These are phyloP conservation scores for Paramecium sonneborni DNA, from an alignment of 73 alveolate genomes.

Conservation along the genomic window DNA sequence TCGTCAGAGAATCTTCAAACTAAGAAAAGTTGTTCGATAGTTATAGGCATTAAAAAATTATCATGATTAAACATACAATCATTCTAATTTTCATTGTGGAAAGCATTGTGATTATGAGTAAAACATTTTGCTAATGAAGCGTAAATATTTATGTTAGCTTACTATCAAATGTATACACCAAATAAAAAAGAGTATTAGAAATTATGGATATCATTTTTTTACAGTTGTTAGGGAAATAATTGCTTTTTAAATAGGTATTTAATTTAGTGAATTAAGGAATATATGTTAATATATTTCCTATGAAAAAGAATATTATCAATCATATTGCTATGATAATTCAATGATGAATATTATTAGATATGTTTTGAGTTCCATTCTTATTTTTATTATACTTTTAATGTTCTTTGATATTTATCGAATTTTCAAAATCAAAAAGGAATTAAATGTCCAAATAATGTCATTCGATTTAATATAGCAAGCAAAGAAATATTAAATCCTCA, in stretches of 20 bases:
- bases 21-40: not conserved
- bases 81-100: not conserved
- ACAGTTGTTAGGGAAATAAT: not conserved
- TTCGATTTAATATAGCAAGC: not conserved
- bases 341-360: not conserved
- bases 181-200: not conserved
- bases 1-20: not conserved
- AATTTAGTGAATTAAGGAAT: not conserved
- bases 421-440: not conserved
- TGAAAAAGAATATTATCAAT: not conserved
- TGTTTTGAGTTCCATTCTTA: not conserved
- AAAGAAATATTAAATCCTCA: not conserved
- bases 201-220: not conserved
- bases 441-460: not conserved
- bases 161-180: not conserved
- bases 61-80: not conserved
- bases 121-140: not conserved
- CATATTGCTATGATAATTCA: not conserved
- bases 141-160: not conserved
- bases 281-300: not conserved
- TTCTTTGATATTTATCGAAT: not conserved
- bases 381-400: not conserved
- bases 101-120: not conserved
- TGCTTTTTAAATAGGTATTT: not conserved
- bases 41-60: not conserved